phyloP scores from a whole-genome alignment of 2,329 filamentous ascomycete species.

The Colletotrichum spaethianum region DNA sequence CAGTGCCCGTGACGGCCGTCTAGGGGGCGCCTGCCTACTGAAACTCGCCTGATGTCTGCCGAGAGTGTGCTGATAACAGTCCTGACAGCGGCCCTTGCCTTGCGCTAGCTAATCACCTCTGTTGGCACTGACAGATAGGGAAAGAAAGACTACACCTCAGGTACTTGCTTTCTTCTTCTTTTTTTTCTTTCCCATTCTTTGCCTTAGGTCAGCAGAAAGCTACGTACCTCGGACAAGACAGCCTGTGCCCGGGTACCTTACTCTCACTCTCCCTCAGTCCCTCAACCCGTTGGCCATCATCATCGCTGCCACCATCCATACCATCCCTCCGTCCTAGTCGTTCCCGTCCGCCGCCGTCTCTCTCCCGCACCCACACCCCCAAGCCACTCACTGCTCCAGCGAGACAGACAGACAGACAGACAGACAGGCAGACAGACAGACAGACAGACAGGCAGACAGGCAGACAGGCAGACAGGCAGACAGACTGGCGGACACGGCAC shows the following conservation, averaged over 20 bases:
- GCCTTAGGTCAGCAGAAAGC: no score
- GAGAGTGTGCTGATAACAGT: neutral
- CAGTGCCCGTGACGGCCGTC: neutral
- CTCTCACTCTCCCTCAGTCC: no score
- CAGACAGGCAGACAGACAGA: neutral
- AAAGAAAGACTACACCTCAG: no score
- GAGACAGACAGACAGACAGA: neutral
- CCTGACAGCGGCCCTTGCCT: slow-evolving; percentile 12
- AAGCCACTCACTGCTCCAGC: neutral
- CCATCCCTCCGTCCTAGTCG: neutral
- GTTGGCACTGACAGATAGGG: neutral
- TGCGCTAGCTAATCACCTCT: neutral
- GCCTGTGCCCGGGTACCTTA: no score
- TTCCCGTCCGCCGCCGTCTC: neutral
- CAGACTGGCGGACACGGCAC: no score
- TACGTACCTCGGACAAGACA: no score
- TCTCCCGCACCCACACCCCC: neutral
- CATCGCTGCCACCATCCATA: neutral
- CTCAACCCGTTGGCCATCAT: neutral
- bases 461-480: neutral
- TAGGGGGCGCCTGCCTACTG: slow-evolving; percentile 2
- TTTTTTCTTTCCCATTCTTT: no score
- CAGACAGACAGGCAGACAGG: neutral
- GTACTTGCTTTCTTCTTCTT: no score
- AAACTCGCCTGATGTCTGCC: slow-evolving; percentile 30